These are phyloP conservation scores for Trifolium fragiferum DNA, from an alignment of 306 rosid genomes.

Conservation along the genomic window DNA sequence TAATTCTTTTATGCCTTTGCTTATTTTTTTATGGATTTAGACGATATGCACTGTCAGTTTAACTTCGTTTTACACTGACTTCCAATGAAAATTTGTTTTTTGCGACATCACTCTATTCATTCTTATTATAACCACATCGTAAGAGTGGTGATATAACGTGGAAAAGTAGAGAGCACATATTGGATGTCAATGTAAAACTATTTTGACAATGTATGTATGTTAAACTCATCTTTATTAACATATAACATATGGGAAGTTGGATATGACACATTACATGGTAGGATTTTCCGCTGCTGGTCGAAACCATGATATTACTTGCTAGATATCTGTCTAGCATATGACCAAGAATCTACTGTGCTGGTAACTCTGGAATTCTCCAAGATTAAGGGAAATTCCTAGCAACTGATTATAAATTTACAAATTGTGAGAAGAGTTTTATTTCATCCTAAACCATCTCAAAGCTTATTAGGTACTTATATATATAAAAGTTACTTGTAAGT, in stretches of 20 bases:
- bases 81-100: background rate
- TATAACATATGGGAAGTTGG: background rate
- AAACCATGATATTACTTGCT: conserved; percentile 14
- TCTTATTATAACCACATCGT: background rate
- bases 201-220: background rate
- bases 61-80: background rate
- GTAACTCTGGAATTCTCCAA: conserved; percentile 20
- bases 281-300: background rate
- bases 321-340: background rate
- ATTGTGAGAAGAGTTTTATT: conserved; percentile 5
- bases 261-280: conserved; percentile 14
- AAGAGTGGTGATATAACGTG: background rate
- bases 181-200: background rate
- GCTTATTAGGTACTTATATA: background rate
- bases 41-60: background rate
- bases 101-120: background rate
- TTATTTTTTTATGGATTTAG: background rate
- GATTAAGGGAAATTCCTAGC: background rate
- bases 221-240: background rate
- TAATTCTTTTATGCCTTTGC: conserved; percentile 9
- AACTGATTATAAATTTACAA: conserved; percentile 13
- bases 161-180: background rate
- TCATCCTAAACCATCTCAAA: background rate
- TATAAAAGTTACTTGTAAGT: conserved; percentile 16
- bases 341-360: background rate